Percentiles rank a stretch among this genome's conserved stretches.
phyloP scores from a whole-genome alignment of 257 asterid species.

The Solanum medicagineum region DNA sequence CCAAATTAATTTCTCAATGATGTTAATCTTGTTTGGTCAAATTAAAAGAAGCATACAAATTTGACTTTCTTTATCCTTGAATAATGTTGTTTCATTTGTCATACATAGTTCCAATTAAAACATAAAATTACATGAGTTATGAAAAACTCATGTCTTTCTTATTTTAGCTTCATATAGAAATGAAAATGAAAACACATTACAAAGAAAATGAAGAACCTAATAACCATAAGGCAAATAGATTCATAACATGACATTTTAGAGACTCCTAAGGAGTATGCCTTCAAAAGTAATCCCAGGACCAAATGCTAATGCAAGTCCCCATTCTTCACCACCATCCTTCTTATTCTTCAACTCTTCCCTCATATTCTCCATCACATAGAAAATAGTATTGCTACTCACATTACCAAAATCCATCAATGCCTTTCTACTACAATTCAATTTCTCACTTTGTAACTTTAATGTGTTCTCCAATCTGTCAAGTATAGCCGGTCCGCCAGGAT shows the following conservation, averaged over 20 bases:
- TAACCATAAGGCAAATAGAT: not conserved
- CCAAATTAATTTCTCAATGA: not conserved
- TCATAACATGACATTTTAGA: not conserved
- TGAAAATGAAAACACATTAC: not conserved
- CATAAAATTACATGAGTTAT: not conserved
- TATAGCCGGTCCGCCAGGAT: slow-evolving; percentile 93
- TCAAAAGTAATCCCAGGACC: slow-evolving; percentile 94
- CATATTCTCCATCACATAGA: slow-evolving; percentile 80
- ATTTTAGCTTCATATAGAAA: not conserved
- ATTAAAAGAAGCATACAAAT: not conserved
- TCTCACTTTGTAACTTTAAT: slow-evolving; percentile 28
- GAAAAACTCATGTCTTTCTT: not conserved
- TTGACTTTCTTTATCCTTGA: not conserved
- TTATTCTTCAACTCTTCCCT: slow-evolving; percentile 52
- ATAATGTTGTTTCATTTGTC: not conserved
- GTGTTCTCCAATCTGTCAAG: slow-evolving; percentile 57
- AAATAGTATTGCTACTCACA: slow-evolving; percentile 78
- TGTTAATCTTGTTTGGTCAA: not conserved
- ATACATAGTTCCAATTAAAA: not conserved
- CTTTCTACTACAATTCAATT: slow-evolving; percentile 73
- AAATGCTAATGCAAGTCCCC: slow-evolving; percentile 87
- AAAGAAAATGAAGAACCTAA: not conserved
- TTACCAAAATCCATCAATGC: slow-evolving; percentile 85
- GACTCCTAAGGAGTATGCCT: slow-evolving; percentile 75
- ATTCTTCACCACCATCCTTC: slow-evolving; percentile 36